Conservation (phyloP, 148 eudicot species). For the Limonium bicolor region DNA sequence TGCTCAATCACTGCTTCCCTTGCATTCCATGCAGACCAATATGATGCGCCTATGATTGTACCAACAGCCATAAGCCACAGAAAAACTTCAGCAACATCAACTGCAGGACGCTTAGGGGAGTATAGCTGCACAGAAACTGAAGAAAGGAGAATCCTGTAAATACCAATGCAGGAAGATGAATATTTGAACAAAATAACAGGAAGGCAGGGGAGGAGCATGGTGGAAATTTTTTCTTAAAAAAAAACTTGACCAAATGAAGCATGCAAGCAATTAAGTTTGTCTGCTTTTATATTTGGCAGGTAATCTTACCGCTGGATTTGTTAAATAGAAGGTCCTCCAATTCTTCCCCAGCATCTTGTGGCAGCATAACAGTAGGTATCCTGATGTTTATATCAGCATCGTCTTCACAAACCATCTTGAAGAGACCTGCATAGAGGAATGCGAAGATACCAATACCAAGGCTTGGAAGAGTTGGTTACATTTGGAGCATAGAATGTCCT, state of each 20-base stretch:
- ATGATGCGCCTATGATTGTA: conserved; percentile 83
- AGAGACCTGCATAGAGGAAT: conserved; percentile 48
- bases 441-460: too few species aligned
- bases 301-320: conserved; percentile 41
- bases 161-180: background rate
- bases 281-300: too few species aligned
- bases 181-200: background rate
- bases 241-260: too few species aligned
- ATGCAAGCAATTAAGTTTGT: conserved; percentile 7
- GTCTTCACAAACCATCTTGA: conserved; percentile 96
- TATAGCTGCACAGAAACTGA: conserved; percentile 93
- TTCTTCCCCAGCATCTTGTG: conserved; percentile 65
- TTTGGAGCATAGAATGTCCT: too few species aligned
- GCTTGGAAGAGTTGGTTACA: background rate
- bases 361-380: conserved; percentile 95
- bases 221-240: too few species aligned
- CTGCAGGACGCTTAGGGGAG: conserved; percentile 82
- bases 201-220: too few species aligned
- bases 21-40: conserved; percentile 98
- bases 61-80: conserved; percentile 99
- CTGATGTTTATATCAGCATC: conserved; percentile 54
- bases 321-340: conserved; percentile 40
- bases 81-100: conserved; percentile 96
- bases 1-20: conserved; percentile 79
- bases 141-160: conserved; percentile 26